Percentiles rank a stretch among this genome's conserved stretches.
Conservation (phyloP, 1,139 yeast species). For the Pichia sp. region DNA sequence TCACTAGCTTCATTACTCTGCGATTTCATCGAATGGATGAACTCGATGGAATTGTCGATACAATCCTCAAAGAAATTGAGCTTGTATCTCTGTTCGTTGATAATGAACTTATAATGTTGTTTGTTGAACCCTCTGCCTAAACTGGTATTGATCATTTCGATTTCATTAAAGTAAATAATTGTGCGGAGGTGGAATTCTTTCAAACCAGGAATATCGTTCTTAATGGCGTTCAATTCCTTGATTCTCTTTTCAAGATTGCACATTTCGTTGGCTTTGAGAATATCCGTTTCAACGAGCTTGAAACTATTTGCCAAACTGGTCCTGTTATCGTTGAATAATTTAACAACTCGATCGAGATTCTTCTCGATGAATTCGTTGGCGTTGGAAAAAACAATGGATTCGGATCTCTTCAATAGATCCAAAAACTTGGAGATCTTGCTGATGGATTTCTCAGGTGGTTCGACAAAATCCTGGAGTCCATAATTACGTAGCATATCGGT, state of each 20-base stretch:
- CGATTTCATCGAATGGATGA: conserved; percentile 12
- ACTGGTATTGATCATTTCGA: conserved; percentile 14
- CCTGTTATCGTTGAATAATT: background rate
- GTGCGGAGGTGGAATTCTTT: conserved; percentile 7
- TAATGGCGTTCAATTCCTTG: conserved; percentile 1
- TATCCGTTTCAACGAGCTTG: conserved; percentile 11
- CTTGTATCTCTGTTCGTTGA: conserved; percentile 13
- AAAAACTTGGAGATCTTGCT: conserved; percentile 16
- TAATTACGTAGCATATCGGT: conserved; percentile 6
- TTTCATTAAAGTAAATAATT: background rate
- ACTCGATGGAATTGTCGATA: conserved; percentile 7
- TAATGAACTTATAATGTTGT: conserved; percentile 2
- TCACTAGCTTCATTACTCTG: conserved; percentile 16
- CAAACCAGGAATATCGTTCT: conserved; percentile 1
- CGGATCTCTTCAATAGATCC: conserved; percentile 8
- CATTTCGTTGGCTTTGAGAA: conserved; percentile 12
- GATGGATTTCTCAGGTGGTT: conserved; percentile 22
- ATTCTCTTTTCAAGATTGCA: conserved; percentile 5
- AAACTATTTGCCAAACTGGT: background rate
- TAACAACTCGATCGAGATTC: background rate
- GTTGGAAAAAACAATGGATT: background rate
- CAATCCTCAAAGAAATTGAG: conserved; percentile 11
- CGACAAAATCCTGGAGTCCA: conserved; percentile 18
- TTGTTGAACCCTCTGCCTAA: conserved; percentile 9
- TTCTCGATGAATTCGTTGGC: conserved; percentile 4